Evolutionary conservation across 176 grass and related monocot genomes (phyloP).

Genomic region (Carex scoparia): DNA sequence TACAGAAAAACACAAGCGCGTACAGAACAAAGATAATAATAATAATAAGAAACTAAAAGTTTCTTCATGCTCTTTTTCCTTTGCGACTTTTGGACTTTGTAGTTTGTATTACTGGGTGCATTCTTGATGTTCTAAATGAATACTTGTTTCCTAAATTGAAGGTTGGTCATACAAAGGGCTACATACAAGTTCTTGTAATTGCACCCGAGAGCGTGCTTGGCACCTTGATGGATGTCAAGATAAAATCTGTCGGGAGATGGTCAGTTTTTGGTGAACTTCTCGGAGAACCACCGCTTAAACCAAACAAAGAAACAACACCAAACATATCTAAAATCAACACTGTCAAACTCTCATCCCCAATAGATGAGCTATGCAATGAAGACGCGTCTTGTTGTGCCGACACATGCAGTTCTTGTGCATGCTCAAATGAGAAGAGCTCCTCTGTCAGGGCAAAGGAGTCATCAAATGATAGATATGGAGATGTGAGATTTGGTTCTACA

Average conservation of each 20-base stretch:
- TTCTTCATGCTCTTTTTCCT: background rate
- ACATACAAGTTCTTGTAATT: conserved; percentile 89
- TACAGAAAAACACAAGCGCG: background rate
- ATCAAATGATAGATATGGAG: background rate
- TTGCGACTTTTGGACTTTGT: background rate
- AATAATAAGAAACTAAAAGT: background rate
- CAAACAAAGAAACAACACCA: conserved; percentile 20
- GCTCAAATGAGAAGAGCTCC: conserved; percentile 28
- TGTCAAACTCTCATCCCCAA: background rate
- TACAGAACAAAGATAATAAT: background rate
- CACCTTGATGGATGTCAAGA: conserved; percentile 59
- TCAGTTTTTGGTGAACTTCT: conserved; percentile 77
- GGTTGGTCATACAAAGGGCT: conserved; percentile 93
- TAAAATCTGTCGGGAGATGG: conserved; percentile 81
- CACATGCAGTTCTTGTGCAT: conserved; percentile 35
- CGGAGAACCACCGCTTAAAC: conserved; percentile 31
- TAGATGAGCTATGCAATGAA: conserved; percentile 18
- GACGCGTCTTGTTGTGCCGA: conserved; percentile 25
- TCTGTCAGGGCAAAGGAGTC: conserved; percentile 3
- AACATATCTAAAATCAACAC: conserved; percentile 11
- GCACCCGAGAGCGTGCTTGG: conserved; percentile 73
- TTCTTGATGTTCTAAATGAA: background rate
- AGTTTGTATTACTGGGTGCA: conserved; percentile 12
- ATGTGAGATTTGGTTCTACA: conserved; percentile 3
- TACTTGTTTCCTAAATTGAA: conserved; percentile 29